Evolutionary conservation across 2,329 filamentous ascomycete genomes (phyloP), one percentile per base, ranked within the genome.

Genomic region (Zymoseptoria tritici): DNA sequence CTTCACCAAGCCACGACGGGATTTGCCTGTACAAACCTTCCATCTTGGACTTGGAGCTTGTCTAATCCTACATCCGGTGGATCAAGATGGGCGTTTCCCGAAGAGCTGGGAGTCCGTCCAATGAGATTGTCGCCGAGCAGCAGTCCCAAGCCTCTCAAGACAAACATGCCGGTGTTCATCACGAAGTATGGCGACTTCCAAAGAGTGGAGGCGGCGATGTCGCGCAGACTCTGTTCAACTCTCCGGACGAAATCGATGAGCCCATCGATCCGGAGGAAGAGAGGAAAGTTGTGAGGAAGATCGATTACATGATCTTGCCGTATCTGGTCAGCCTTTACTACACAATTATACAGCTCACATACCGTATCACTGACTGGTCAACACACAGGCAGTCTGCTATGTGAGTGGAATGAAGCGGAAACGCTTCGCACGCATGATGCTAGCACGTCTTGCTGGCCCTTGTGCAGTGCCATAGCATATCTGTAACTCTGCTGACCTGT

Each of bases 281-380:
- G 62, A 74, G 72, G 58, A 74, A 73, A 60, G 60, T 83, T 8
- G 72, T 82, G 16, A 74, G 80, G 64, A 85, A 84, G 69, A 82
- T 85, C 57, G 83, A 85, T 64, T 73, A 79, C 4, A 81, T 83
- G 77, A 83, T 85, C 61, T 62, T 85, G n/a, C 83, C 83, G 2
- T 81, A 70, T 57, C 66, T 73, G 6, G 52, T 53, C 19, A 53
- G 52, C 4, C 0, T 7, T n/a, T 46, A 16, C 36, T 29, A 29
- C 36, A 46, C 36, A n/a, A 46, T n/a, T n/a, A n/a, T n/a, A 16
- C 36, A 46, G 36, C 13, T 46, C 7, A 46, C 13, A 7, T n/a
- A 3, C 13, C 6, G 36, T 5, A 46, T 46, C 36, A 46, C 36
- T 46, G 13, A 46, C 36, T n/a, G n/a, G n/a, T 21, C 19, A 21